A percentile compares a stretch with the other conserved stretches of the same genome.
phyloP scores from a whole-genome alignment of 2,329 filamentous ascomycete species.

The Penicillium sp. region DNA sequence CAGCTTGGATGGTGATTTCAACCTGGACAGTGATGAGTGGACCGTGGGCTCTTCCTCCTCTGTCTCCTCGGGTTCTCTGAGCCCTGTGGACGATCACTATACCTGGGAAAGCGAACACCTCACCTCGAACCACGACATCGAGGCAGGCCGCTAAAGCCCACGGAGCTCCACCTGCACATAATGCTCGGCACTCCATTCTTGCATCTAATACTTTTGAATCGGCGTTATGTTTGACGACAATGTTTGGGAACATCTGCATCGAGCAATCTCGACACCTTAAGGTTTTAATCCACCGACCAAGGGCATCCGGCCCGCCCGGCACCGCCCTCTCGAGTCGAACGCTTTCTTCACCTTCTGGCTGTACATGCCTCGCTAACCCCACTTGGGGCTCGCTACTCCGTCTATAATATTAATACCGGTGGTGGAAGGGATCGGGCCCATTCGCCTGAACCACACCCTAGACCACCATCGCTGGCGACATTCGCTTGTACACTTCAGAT shows the following conservation, averaged over 20 bases:
- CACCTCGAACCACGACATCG: conserved; percentile 40
- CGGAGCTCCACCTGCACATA: conserved; percentile 23
- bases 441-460: conserved; percentile 10
- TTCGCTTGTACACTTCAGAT: conserved; percentile 41
- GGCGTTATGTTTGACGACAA: conserved; percentile 43
- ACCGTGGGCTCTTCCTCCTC: conserved; percentile 81
- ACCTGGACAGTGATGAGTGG: conserved; percentile 82
- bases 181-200: conserved; percentile 22
- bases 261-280: conserved; percentile 41
- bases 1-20: conserved; percentile 57
- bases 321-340: conserved; percentile 23
- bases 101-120: conserved; percentile 45
- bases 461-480: conserved; percentile 33
- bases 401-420: conserved; percentile 46
- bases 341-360: conserved; percentile 29
- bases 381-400: conserved; percentile 25
- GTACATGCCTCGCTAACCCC: conserved; percentile 38
- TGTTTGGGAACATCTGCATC: conserved; percentile 37
- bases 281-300: conserved; percentile 36
- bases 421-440: conserved; percentile 17
- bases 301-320: conserved; percentile 25
- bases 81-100: conserved; percentile 62
- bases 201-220: conserved; percentile 32
- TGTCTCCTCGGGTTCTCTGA: conserved; percentile 66
- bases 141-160: conserved; percentile 37